A percentile compares a stretch with the other conserved stretches of the same genome.
phyloP scores from a whole-genome alignment of 164 flowering plant species.

The Kalanchoe fedtschenkoi region DNA sequence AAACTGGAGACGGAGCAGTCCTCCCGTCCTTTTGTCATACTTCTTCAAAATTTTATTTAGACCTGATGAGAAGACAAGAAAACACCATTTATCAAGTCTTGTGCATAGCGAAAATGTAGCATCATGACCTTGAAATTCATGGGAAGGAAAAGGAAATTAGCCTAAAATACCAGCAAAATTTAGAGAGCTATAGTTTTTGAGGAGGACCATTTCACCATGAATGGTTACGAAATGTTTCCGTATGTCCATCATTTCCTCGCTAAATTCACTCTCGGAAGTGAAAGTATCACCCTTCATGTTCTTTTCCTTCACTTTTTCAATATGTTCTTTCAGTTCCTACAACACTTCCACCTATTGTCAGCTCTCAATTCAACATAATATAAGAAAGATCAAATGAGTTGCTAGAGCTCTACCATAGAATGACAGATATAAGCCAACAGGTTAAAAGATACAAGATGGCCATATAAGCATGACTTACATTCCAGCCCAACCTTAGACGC shows the following conservation, averaged over 20 bases:
- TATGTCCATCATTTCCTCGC: slow-evolving; percentile 71
- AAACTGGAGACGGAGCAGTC: slow-evolving; percentile 53
- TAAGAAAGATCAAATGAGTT: too few relatives aligned
- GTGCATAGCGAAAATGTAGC: neutral
- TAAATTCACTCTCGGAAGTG: slow-evolving; percentile 48
- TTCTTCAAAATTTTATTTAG: slow-evolving; percentile 77
- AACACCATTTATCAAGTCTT: neutral
- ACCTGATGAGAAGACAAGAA: slow-evolving; percentile 25
- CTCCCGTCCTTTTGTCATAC: slow-evolving; percentile 85
- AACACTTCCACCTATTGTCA: slow-evolving; percentile 2
- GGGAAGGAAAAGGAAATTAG: neutral
- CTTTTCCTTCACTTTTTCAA: slow-evolving; percentile 49
- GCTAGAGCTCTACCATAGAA: too few relatives aligned
- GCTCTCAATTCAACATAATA: neutral
- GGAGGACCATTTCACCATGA: slow-evolving; percentile 90
- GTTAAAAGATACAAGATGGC: too few relatives aligned
- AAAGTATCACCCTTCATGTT: slow-evolving; percentile 27
- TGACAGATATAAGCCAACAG: too few relatives aligned
- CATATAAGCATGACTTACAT: too few relatives aligned
- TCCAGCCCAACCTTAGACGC: too few relatives aligned
- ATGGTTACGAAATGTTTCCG: slow-evolving; percentile 70
- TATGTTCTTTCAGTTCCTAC: slow-evolving; percentile 74
- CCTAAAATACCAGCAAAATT: slow-evolving; percentile 66
- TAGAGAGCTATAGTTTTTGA: slow-evolving; percentile 75
- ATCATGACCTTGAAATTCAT: neutral